Evolutionary conservation across 306 rosid genomes (phyloP).

Genomic region (Malus orientalis): DNA sequence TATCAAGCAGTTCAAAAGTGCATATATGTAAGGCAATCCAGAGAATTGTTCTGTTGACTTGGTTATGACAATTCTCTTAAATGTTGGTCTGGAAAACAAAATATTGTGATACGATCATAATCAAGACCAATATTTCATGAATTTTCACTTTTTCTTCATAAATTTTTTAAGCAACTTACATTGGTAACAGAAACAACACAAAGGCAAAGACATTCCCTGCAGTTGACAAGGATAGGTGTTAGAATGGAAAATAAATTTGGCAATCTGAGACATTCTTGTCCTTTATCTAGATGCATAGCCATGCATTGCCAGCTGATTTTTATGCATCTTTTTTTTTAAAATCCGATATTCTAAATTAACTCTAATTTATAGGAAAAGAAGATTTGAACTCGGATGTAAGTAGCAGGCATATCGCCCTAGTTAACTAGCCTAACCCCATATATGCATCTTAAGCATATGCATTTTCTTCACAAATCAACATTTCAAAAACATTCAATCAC

Average conservation of each 20-base stretch:
- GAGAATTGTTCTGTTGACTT: constrained; percentile 36
- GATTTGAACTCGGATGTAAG: too few relatives aligned
- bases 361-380: too few relatives aligned
- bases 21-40: constrained; percentile 34
- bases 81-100: constrained; percentile 28
- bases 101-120: neutral
- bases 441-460: neutral
- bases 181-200: too few relatives aligned
- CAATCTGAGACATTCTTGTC: neutral
- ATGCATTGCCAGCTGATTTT: too few relatives aligned
- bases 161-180: too few relatives aligned
- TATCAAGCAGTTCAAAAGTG: constrained; percentile 32
- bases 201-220: constrained; percentile 16
- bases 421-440: neutral
- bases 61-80: constrained; percentile 30
- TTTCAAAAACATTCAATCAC: neutral
- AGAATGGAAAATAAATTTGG: neutral
- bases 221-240: constrained; percentile 5
- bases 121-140: neutral
- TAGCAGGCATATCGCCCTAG: too few relatives aligned
- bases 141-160: neutral
- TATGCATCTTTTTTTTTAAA: too few relatives aligned
- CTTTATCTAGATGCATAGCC: neutral
- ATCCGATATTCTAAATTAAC: too few relatives aligned
- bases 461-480: neutral